phyloP scores from a whole-genome alignment of 192 early-diverging fungal species.

The Coemansia pectinata region DNA sequence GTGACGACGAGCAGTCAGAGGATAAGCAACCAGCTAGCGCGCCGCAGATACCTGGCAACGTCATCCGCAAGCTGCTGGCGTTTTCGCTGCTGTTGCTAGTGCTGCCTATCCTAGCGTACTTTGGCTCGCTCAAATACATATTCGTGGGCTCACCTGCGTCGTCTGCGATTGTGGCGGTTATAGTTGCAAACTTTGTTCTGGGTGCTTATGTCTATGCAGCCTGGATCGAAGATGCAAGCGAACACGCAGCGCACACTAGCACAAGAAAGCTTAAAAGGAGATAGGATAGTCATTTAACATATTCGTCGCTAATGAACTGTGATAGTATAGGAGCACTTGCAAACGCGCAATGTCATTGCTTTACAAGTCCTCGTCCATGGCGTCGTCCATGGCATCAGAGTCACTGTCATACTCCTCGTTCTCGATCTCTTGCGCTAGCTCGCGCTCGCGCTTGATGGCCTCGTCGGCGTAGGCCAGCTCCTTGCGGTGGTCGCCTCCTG shows the following conservation, averaged over 20 bases:
- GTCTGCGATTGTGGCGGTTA: slow-evolving; percentile 44
- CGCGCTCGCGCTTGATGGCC: slow-evolving; percentile 86
- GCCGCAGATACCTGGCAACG: slow-evolving; percentile 36
- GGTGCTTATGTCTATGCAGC: slow-evolving; percentile 45
- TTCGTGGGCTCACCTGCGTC: slow-evolving; percentile 47
- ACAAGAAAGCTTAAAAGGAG: neutral
- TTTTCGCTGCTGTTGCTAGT: slow-evolving; percentile 47
- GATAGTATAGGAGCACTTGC: too few relatives aligned
- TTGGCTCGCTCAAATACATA: slow-evolving; percentile 38
- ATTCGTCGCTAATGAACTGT: too few relatives aligned
- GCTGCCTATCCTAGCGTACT: slow-evolving; percentile 44
- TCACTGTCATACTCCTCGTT: slow-evolving; percentile 78
- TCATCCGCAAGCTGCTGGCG: slow-evolving; percentile 35
- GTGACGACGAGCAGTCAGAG: neutral
- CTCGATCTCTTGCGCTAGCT: slow-evolving; percentile 90
- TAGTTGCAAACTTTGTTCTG: slow-evolving; percentile 46
- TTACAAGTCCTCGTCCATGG: slow-evolving; percentile 48
- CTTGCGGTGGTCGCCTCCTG: slow-evolving; percentile 81
- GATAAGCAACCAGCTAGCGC: neutral
- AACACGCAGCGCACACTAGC: neutral
- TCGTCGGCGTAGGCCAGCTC: slow-evolving; percentile 80
- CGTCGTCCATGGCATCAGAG: slow-evolving; percentile 65
- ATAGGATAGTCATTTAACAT: neutral
- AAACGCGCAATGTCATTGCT: neutral
- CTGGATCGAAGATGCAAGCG: slow-evolving; percentile 30